Base-by-base conservation (phyloP, 345 rosid genomes). In the Raphanus raphanistrum region DNA sequence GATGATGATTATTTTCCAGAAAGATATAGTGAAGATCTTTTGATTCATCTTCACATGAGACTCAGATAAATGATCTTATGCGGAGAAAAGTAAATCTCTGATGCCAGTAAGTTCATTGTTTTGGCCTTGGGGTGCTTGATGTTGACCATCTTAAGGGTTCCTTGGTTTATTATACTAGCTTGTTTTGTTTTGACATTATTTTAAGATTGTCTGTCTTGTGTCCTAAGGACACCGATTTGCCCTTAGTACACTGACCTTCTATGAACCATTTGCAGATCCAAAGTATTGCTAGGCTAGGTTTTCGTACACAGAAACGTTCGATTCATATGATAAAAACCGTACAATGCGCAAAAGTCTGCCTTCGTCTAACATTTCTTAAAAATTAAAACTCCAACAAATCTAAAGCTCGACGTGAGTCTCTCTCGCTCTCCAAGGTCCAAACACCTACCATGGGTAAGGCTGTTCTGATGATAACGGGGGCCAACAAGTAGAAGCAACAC, bases 401-500 rank as follows among this genome's bases (percentile, higher is more conserved):
- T 70, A 36, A 36, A 76, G 57, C 70, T 76, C 64, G 13, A 17
- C 3, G 38, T 33, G 8, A 69, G 45, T n/a, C 62, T 15, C 57
- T 70, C 73, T 54, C 48, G 59, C 26, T 32, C 5, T 63, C 59
- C 58, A 38, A 38, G 31, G 41, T 65, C n/a, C 29, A 27, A 68
- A 7, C 50, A 77, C n/a, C 16, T 71, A 10, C 67, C 64, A 78
- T 10, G 10, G 69, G 29, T 78, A 78, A 72, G 73, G 50, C 8
- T 57, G 62, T 7, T 57, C 31, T 6, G 62, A 57, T 50, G 55
- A 50, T 8, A 9, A 7, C 31, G 29, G 62, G 62, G 62, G 36
- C 81, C 81, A 72, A 50, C 55, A 50, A 50, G 55, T 50, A n/a
- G 55, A 50, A 59, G 55, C 31, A 32, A 66, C 77, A 2, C 67